These are phyloP conservation scores for Pisolithus thermaeus DNA, from an alignment of 1,284 basidiomycete genomes.

Conservation along the genomic window DNA sequence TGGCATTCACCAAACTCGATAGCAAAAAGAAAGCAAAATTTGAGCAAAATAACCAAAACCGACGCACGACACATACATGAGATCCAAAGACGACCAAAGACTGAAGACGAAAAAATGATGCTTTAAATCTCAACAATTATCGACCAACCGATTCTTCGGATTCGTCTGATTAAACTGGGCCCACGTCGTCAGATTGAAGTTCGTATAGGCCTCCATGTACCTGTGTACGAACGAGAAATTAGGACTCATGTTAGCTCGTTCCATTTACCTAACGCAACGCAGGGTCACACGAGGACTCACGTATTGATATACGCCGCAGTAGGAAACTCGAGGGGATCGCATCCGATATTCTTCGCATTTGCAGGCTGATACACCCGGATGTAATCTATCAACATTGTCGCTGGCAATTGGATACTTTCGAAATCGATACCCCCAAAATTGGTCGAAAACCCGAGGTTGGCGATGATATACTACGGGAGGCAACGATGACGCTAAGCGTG, in stretches of 20 bases:
- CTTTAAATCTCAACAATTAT: slow-evolving; percentile 23
- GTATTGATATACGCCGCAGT: slow-evolving; percentile 30
- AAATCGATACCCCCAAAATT: slow-evolving; percentile 39
- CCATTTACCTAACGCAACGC: too few relatives aligned
- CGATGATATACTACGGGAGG: slow-evolving; percentile 34
- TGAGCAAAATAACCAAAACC: too few relatives aligned
- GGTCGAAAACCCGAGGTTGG: slow-evolving; percentile 38
- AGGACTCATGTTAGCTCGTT: background rate
- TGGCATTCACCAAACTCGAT: too few relatives aligned
- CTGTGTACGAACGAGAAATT: slow-evolving; percentile 10
- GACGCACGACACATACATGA: background rate
- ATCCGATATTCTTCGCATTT: slow-evolving; percentile 33
- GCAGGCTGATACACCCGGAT: slow-evolving; percentile 39
- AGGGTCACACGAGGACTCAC: slow-evolving; percentile 22
- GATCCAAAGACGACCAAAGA: background rate
- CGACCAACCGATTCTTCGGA: slow-evolving; percentile 32
- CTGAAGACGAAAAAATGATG: background rate
- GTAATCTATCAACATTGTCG: slow-evolving; percentile 39
- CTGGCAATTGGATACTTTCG: slow-evolving; percentile 31
- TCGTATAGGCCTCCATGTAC: slow-evolving; percentile 35
- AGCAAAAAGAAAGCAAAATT: too few relatives aligned
- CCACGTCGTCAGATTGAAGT: slow-evolving; percentile 35
- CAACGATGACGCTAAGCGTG: slow-evolving; percentile 1
- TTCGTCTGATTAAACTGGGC: slow-evolving; percentile 32
- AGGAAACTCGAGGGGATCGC: slow-evolving; percentile 34